Base-by-base conservation (phyloP, 352 stramenopile genomes). In the Phytophthora cajani region DNA sequence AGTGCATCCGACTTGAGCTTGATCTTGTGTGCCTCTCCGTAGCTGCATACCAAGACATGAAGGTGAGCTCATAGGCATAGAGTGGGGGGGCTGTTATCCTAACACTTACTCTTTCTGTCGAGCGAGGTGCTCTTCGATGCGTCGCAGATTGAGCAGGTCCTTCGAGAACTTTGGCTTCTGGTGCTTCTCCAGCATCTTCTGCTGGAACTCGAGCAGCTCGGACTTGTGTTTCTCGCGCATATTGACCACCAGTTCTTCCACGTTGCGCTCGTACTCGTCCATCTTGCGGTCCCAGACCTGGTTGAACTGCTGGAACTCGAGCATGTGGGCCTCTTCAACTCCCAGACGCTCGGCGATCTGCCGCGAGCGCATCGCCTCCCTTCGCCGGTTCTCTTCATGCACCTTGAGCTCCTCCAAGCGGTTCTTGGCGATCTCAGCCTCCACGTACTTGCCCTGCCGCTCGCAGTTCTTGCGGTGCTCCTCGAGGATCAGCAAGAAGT, bases 231-330 rank as follows among this genome's bases (percentile, higher is more conserved):
- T 89, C 47, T 96, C 89, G 33, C 94, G 94, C 93, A 98, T 98
- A 33, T 81, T 83, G n/a, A 94, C 79, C 19, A 98, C 88, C 19
- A 98, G 81, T 58, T 95, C 80, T 62, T 97, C 82, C 8, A 95
- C 92, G 70, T 98, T 97, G 62, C 85, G 75, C 64, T 99, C 93
- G 71, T 98, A 98, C 53, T 98, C 95, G 51, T 93, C 81, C 87
- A 98, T 98, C 75, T 98, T 99, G 62, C 95, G 90, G 71, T 99
- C 95, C 97, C 97, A 99, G 40, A 97, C 83, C 42, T 95, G 80
- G 81, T 99, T 99, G 66, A 99, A 99, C 76, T 99, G 93, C 82
- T 98, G 96, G 71, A 98, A 99, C 83, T 99, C 96, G 51, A 99
- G 89, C 95, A 98, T 98, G 77, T 99, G 96, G n/a, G 96, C 94